A percentile compares a stretch with the other conserved stretches of the same genome.
Conservation (phyloP, 2,329 filamentous ascomycete genomes). For the Gaeumannomyces sp. region DNA sequence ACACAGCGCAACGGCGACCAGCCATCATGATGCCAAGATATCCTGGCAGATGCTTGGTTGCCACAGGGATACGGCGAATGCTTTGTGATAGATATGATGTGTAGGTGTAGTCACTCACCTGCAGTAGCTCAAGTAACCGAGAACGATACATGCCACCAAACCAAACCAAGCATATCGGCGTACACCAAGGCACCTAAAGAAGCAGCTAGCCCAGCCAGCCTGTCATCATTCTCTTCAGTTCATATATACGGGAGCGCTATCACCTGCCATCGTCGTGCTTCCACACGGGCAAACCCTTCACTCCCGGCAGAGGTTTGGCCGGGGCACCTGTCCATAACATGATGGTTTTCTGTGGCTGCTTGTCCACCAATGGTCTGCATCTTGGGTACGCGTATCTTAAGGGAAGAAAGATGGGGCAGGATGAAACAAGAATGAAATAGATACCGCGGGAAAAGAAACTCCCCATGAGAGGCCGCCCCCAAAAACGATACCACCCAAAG, state of each 20-base stretch:
- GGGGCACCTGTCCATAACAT: background rate
- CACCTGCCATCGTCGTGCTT: background rate
- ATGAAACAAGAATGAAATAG: background rate
- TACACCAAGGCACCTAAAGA: background rate
- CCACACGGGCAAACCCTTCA: background rate
- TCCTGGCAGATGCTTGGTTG: too few species aligned
- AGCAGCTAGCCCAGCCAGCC: background rate
- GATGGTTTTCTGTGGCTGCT: background rate
- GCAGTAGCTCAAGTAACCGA: too few species aligned
- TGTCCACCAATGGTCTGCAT: background rate
- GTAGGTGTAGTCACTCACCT: too few species aligned
- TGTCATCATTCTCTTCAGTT: background rate
- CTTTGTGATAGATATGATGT: too few species aligned
- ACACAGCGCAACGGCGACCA: background rate
- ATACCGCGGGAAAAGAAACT: background rate
- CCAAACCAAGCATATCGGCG: background rate
- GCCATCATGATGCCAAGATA: too few species aligned
- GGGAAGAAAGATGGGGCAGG: too few species aligned
- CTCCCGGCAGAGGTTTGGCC: background rate
- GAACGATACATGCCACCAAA: background rate
- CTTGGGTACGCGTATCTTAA: background rate
- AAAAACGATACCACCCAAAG: background rate
- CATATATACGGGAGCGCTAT: background rate
- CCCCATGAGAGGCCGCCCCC: background rate
- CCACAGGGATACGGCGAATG: too few species aligned